Percentiles rank a stretch among this genome's conserved stretches.
phyloP scores from a whole-genome alignment of 2,329 filamentous ascomycete species.

The Pseudogymnoascus sp. region DNA sequence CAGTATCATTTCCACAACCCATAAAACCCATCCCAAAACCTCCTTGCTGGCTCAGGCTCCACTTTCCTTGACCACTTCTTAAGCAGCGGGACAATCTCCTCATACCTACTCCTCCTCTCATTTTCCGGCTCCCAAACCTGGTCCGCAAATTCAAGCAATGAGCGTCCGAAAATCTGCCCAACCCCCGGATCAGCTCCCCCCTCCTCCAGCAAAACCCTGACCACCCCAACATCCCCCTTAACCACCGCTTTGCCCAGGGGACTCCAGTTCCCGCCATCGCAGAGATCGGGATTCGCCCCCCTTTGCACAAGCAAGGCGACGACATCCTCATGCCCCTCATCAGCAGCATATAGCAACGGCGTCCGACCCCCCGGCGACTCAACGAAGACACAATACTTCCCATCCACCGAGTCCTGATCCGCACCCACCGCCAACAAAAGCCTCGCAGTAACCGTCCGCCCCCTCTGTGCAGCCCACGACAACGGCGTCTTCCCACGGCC shows the following conservation, averaged over 20 bases:
- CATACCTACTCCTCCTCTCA: not conserved
- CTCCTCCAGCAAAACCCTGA: not conserved
- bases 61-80: not conserved
- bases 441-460: no score
- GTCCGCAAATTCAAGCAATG: not conserved
- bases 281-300: not conserved
- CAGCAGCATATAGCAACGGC: not conserved
- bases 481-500: not conserved
- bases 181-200: not conserved
- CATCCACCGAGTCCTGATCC: not conserved
- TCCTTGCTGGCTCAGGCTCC: not conserved
- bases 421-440: not conserved
- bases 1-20: not conserved
- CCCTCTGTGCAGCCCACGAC: not conserved
- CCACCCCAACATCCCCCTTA: not conserved
- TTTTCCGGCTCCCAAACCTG: not conserved
- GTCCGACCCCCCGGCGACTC: not conserved
- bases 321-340: not conserved
- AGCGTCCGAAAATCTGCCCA: not conserved
- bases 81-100: not conserved
- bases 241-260: not conserved
- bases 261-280: not conserved
- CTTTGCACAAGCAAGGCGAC: no score
- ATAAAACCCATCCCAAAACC: constrained; percentile 17
- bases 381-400: not conserved